phyloP scores from a whole-genome alignment of 164 flowering plant genomes.

The Buxus sempervirens region DNA sequence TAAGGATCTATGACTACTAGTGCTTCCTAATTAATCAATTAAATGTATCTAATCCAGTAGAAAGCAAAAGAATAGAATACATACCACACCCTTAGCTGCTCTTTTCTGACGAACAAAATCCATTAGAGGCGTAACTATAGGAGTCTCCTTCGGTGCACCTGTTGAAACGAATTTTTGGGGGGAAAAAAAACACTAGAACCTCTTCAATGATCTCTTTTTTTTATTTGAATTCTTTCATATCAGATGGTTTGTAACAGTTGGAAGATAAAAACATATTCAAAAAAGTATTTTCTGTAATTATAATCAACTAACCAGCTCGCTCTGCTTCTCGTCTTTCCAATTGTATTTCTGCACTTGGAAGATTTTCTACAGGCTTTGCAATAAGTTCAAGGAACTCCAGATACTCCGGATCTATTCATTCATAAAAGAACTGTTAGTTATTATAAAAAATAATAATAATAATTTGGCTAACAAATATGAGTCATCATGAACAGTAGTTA shows the following conservation, averaged over 20 bases:
- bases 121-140: slow-evolving; percentile 80
- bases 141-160: slow-evolving; percentile 70
- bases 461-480: neutral
- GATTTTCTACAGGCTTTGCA: slow-evolving; percentile 87
- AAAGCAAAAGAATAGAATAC: slow-evolving; percentile 32
- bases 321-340: slow-evolving; percentile 89
- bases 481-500: neutral
- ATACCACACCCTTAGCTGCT: slow-evolving; percentile 84
- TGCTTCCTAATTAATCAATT: no score
- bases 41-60: no score
- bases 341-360: slow-evolving; percentile 94
- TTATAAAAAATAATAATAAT: slow-evolving; percentile 4
- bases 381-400: slow-evolving; percentile 81
- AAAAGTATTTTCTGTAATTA: neutral
- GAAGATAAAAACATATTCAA: neutral
- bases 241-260: neutral
- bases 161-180: slow-evolving; percentile 11
- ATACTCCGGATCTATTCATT: slow-evolving; percentile 75
- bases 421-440: slow-evolving; percentile 27
- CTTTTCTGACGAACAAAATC: slow-evolving; percentile 85
- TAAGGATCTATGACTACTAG: no score
- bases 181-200: neutral
- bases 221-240: neutral
- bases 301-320: slow-evolving; percentile 58
- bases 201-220: neutral